Conservation (phyloP, 371 early-diverging fungal species). For the Mortierella sp. region DNA sequence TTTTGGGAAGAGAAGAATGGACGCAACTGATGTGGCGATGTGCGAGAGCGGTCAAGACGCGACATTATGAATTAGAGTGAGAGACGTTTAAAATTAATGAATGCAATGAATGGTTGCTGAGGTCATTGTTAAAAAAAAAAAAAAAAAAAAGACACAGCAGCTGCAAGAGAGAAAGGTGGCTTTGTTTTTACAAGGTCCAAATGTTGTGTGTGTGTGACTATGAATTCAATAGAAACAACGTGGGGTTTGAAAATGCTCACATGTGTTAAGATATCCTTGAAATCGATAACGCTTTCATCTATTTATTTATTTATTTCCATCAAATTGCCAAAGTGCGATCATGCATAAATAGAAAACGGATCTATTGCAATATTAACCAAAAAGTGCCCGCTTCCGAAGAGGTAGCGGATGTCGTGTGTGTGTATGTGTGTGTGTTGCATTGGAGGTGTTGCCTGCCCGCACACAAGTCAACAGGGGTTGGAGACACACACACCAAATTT, state of each 20-base stretch:
- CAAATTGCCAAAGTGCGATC: no score
- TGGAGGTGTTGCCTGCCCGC: not conserved
- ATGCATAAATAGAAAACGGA: no score
- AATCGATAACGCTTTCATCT: no score
- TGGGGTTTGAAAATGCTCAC: no score
- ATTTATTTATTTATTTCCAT: no score
- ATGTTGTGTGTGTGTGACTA: no score
- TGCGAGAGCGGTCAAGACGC: conserved; percentile 49
- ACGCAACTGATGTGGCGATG: conserved; percentile 62
- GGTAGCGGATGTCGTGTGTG: not conserved
- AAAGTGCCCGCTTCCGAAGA: no score
- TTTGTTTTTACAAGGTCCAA: not conserved
- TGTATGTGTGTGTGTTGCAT: not conserved
- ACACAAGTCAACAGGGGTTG: no score
- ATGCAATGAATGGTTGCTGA: not conserved
- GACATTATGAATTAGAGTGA: conserved; percentile 31
- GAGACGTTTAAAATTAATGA: not conserved
- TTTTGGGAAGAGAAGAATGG: conserved; percentile 74
- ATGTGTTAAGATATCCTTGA: no score
- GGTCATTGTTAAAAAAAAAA: not conserved
- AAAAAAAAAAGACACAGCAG: not conserved
- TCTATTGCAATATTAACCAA: no score
- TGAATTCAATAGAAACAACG: no score
- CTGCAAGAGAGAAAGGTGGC: not conserved
- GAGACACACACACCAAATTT: not conserved